Percentiles rank a stretch among this genome's conserved stretches.
phyloP scores from a whole-genome alignment of 176 grass and related monocot species.

The Neostapfia colusana region DNA sequence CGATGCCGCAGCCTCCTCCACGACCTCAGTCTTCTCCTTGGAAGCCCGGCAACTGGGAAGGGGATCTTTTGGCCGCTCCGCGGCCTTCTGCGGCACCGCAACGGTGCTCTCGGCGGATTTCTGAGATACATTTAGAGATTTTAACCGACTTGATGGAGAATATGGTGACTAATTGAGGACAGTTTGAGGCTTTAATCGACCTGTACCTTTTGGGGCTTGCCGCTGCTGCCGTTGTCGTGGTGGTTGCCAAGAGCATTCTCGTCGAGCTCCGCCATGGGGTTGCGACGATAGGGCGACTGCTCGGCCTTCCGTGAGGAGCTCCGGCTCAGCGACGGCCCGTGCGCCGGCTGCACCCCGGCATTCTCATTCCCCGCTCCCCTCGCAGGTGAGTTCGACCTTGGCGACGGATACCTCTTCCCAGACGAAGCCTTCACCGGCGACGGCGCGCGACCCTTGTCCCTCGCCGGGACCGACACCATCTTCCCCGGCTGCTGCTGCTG shows the following conservation, averaged over 20 bases:
- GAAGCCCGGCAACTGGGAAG: neutral
- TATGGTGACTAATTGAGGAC: neutral
- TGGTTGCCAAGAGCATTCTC: conserved; percentile 46
- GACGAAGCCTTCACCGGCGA: conserved; percentile 40
- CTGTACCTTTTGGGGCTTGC: conserved; percentile 62
- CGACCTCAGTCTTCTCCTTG: conserved; percentile 24
- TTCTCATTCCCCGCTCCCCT: conserved; percentile 55
- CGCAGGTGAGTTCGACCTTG: conserved; percentile 69
- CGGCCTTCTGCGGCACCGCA: conserved; percentile 21
- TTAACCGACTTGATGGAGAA: neutral
- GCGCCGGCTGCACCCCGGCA: conserved; percentile 19
- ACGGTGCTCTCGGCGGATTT: conserved; percentile 33
- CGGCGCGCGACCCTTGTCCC: conserved; percentile 58
- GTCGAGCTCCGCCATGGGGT: conserved; percentile 82
- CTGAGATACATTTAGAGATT: conserved; percentile 4
- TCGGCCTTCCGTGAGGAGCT: conserved; percentile 84
- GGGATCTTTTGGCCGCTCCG: conserved; percentile 21
- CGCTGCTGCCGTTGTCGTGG: conserved; percentile 15
- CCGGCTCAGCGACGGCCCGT: conserved; percentile 67
- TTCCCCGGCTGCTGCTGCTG: conserved; percentile 66
- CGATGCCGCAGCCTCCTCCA: conserved; percentile 27
- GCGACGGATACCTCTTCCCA: conserved; percentile 64
- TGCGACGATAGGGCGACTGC: conserved; percentile 63
- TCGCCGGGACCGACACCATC: conserved; percentile 73
- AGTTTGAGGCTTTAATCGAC: neutral